Evolutionary conservation across 805 yeast genomes (phyloP).

Genomic region (Ogataea pini): DNA sequence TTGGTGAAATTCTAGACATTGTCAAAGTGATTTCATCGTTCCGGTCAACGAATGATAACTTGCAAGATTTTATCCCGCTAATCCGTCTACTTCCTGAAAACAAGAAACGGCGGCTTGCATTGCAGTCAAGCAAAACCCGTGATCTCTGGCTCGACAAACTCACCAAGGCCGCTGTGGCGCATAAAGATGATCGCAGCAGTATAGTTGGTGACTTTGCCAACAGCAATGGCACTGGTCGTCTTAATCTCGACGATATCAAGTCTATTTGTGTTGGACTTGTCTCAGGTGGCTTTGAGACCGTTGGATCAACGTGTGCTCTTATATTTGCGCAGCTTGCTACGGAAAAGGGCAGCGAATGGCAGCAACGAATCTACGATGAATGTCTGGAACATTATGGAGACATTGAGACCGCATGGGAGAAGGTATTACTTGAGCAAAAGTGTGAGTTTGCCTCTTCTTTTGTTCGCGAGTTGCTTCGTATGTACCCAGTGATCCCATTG

Average conservation of each 20-base stretch:
- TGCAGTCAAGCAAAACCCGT: constrained; percentile 30
- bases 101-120: constrained; percentile 30
- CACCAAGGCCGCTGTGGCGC: constrained; percentile 28
- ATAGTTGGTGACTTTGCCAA: constrained; percentile 40
- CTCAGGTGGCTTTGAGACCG: constrained; percentile 28
- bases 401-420: constrained; percentile 20
- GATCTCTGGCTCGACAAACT: constrained; percentile 35
- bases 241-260: constrained; percentile 24
- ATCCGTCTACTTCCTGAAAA: constrained; percentile 34
- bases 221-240: constrained; percentile 24
- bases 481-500: constrained; percentile 27
- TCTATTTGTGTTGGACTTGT: constrained; percentile 28
- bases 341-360: constrained; percentile 21
- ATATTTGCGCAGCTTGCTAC: constrained; percentile 20
- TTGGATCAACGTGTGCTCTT: constrained; percentile 23
- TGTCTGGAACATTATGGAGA: constrained; percentile 16
- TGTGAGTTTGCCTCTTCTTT: constrained; percentile 24
- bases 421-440: constrained; percentile 23
- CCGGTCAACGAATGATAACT: constrained; percentile 39
- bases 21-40: constrained; percentile 35
- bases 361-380: constrained; percentile 20
- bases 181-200: constrained; percentile 32
- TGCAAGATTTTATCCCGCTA: constrained; percentile 40
- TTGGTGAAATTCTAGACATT: constrained; percentile 33
- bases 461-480: constrained; percentile 22